A percentile compares a stretch with the other conserved stretches of the same genome.
phyloP scores from a whole-genome alignment of 2,329 filamentous ascomycete species.

The Pseudopyrenochaeta lycopersici region DNA sequence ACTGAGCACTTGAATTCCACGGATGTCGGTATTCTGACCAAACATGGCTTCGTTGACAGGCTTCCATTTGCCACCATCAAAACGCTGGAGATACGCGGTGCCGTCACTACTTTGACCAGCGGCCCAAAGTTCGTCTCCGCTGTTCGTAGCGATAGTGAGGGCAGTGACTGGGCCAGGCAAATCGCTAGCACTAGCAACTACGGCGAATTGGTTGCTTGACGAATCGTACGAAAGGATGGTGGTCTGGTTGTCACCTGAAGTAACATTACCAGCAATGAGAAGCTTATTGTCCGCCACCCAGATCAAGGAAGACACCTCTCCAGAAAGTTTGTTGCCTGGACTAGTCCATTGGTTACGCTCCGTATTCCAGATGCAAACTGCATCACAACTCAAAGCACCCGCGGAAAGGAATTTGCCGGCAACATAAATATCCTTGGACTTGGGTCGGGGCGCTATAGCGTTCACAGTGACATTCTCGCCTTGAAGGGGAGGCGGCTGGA shows the following conservation, averaged over 20 bases:
- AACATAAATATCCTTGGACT: conserved; percentile 79
- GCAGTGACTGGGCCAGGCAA: conserved; percentile 84
- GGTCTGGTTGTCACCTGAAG: conserved; percentile 69
- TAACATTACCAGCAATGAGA: conserved; percentile 80
- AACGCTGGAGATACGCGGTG: conserved; percentile 82
- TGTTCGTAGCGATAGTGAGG: conserved; percentile 76
- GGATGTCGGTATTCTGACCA: conserved; percentile 72
- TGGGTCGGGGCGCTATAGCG: conserved; percentile 76
- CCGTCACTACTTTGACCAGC: conserved; percentile 75
- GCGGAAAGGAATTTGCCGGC: conserved; percentile 86
- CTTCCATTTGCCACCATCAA: conserved; percentile 76
- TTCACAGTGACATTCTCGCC: conserved; percentile 78
- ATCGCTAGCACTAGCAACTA: conserved; percentile 66
- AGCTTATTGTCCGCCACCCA: conserved; percentile 80
- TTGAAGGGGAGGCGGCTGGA: conserved; percentile 78
- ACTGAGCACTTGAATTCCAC: conserved; percentile 82
- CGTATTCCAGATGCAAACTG: conserved; percentile 81
- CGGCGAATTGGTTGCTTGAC: conserved; percentile 71
- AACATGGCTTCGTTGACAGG: conserved; percentile 67
- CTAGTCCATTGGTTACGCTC: conserved; percentile 78
- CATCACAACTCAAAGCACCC: conserved; percentile 82
- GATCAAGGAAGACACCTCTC: conserved; percentile 74
- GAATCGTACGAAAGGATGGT: conserved; percentile 79
- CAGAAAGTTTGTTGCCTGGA: conserved; percentile 75
- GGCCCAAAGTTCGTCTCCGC: conserved; percentile 81